Conservation (phyloP, 139 green algal genomes). For the Chlorella sp. region DNA sequence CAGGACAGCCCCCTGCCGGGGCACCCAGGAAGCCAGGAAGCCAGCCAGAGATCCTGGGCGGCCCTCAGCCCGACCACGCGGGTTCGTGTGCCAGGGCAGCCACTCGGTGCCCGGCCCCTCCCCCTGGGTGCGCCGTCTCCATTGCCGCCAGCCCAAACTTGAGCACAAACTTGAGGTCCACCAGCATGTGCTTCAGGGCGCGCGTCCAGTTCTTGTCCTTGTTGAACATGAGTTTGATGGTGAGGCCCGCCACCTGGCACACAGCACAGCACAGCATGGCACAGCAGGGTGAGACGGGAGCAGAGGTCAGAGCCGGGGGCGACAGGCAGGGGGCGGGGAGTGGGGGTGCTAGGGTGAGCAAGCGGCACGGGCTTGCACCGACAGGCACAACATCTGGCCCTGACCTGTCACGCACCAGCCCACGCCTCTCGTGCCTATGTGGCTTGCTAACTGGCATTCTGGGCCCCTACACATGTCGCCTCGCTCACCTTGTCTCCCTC, state of each 20-base stretch:
- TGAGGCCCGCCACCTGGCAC: constrained; percentile 76
- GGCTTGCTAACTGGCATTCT: too few relatives aligned
- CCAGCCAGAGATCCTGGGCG: too few relatives aligned
- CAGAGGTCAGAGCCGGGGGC: not conserved
- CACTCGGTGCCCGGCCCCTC: not conserved
- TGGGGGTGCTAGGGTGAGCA: not conserved
- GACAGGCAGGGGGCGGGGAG: not conserved
- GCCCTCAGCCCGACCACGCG: too few relatives aligned
- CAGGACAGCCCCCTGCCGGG: too few relatives aligned
- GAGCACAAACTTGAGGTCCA: constrained; percentile 64
- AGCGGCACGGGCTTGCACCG: not conserved
- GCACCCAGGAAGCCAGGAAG: too few relatives aligned
- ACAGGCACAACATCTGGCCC: not conserved
- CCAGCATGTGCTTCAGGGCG: constrained; percentile 93
- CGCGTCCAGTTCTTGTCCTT: constrained; percentile 93
- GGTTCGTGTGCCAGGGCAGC: too few relatives aligned
- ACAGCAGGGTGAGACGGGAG: not conserved
- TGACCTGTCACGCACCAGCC: not conserved
- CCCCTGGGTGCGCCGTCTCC: not conserved
- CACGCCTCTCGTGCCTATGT: too few relatives aligned
- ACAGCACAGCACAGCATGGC: not conserved
- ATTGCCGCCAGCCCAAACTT: constrained; percentile 17
- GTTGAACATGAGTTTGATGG: constrained; percentile 85
- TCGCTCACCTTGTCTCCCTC: constrained; percentile 80
- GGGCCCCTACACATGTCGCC: not conserved